Evolutionary conservation across 768 basidiomycete species (phyloP).

Genomic region (Tulasnella calospora): DNA sequence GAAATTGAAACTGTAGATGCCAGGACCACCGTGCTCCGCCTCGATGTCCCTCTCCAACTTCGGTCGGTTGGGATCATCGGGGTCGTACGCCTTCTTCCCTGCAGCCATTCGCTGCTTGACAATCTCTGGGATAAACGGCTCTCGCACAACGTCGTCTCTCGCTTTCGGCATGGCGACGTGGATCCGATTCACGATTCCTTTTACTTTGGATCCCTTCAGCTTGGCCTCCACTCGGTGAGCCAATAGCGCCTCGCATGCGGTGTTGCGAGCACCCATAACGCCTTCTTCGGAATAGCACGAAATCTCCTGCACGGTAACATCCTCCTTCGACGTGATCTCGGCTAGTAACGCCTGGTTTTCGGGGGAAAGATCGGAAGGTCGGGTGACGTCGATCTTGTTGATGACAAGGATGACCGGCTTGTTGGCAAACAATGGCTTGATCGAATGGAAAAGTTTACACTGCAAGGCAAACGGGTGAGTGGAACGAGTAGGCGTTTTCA

Average conservation of each 20-base stretch:
- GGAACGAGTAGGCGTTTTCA: slow-evolving; percentile 11
- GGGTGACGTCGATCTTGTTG: slow-evolving; percentile 94
- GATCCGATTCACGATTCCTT: slow-evolving; percentile 88
- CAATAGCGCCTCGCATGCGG: slow-evolving; percentile 90
- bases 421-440: slow-evolving; percentile 91
- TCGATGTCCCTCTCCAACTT: slow-evolving; percentile 77
- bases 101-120: slow-evolving; percentile 44
- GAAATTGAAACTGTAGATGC: slow-evolving; percentile 85
- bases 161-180: slow-evolving; percentile 90
- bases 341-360: slow-evolving; percentile 77
- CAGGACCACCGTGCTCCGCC: slow-evolving; percentile 79
- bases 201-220: slow-evolving; percentile 89
- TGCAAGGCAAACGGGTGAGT: neutral
- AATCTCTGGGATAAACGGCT: slow-evolving; percentile 83
- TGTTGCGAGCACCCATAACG: slow-evolving; percentile 94
- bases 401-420: slow-evolving; percentile 93
- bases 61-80: slow-evolving; percentile 72
- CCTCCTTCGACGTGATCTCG: slow-evolving; percentile 73
- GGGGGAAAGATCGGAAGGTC: slow-evolving; percentile 74
- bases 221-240: slow-evolving; percentile 92
- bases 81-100: slow-evolving; percentile 75
- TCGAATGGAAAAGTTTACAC: slow-evolving; percentile 59
- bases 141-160: slow-evolving; percentile 82
- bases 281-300: slow-evolving; percentile 97
- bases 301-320: slow-evolving; percentile 71